A percentile compares a stretch with the other conserved stretches of the same genome.
Evolutionary conservation across 1,284 basidiomycete species (phyloP).

Genomic region (Xerocomus amazonicus): DNA sequence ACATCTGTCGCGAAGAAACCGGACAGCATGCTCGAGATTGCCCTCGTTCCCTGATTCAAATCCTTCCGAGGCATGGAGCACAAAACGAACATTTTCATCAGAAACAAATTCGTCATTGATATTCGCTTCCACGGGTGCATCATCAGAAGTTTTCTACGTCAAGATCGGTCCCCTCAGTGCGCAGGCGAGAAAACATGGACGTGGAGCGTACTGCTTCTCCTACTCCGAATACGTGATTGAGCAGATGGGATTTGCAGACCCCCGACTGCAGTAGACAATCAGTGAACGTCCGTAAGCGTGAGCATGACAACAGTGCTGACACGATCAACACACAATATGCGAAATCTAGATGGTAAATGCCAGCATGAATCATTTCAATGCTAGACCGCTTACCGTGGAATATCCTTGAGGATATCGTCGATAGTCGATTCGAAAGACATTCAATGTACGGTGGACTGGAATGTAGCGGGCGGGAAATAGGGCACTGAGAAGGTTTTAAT

Average conservation of each 20-base stretch:
- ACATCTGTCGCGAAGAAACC: conserved; percentile 5
- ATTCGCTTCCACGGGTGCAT: conserved; percentile 4
- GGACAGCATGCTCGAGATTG: conserved; percentile 4
- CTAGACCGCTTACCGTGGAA: background rate
- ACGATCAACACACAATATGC: conserved; percentile 7
- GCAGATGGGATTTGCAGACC: conserved; percentile 10
- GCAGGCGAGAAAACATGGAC: background rate
- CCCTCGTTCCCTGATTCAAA: conserved; percentile 3
- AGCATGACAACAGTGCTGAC: background rate
- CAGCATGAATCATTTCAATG: too few relatives aligned
- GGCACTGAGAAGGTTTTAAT: too few relatives aligned
- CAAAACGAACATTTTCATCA: conserved; percentile 8
- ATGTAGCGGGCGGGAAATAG: too few relatives aligned
- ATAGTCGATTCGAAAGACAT: too few relatives aligned
- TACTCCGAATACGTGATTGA: conserved; percentile 10
- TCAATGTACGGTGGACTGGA: too few relatives aligned
- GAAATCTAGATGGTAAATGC: conserved; percentile 1
- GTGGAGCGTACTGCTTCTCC: background rate
- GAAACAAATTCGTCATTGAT: conserved; percentile 10
- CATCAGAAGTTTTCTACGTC: conserved; percentile 6
- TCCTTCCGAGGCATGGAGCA: conserved; percentile 8
- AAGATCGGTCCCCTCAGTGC: background rate
- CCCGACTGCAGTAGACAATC: conserved; percentile 1
- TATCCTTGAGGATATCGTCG: conserved; percentile 2
- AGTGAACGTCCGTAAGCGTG: background rate